phyloP scores from a whole-genome alignment of 306 rosid species.

The Acacia melanoxylon region DNA sequence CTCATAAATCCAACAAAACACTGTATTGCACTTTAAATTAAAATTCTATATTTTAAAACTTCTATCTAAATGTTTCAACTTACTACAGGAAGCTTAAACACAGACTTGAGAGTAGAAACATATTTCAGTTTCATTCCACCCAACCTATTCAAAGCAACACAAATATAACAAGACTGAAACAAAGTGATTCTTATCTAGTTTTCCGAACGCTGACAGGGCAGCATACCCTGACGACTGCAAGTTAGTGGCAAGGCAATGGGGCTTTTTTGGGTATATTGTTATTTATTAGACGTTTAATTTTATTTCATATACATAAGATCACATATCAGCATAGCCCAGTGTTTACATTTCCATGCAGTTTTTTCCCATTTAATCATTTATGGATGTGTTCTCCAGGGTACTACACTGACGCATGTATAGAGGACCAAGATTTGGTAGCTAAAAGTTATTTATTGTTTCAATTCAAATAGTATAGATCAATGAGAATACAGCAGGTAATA shows the following conservation, averaged over 20 bases:
- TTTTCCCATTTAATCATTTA: not conserved
- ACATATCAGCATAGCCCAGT: not conserved
- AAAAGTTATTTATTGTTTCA: slow-evolving; percentile 10
- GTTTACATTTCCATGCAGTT: not conserved
- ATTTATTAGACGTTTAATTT: not conserved
- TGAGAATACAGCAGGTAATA: not conserved
- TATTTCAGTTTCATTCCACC: not conserved
- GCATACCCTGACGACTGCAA: not conserved
- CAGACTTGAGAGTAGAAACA: not conserved
- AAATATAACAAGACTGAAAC: not conserved
- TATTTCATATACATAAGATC: no score
- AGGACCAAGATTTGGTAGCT: slow-evolving; percentile 14
- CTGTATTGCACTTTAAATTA: not conserved
- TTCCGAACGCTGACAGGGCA: not conserved
- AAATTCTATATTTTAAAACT: not conserved
- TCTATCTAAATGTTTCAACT: not conserved
- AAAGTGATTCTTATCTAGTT: not conserved
- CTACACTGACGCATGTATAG: not conserved
- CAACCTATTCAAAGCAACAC: not conserved
- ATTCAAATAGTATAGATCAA: not conserved
- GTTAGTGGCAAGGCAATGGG: not conserved
- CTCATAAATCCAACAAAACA: not conserved
- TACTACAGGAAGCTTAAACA: not conserved
- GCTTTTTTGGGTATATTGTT: not conserved
- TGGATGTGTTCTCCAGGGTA: not conserved